Conservation (phyloP, 106 monocot species). For the Dioscorea alata region DNA sequence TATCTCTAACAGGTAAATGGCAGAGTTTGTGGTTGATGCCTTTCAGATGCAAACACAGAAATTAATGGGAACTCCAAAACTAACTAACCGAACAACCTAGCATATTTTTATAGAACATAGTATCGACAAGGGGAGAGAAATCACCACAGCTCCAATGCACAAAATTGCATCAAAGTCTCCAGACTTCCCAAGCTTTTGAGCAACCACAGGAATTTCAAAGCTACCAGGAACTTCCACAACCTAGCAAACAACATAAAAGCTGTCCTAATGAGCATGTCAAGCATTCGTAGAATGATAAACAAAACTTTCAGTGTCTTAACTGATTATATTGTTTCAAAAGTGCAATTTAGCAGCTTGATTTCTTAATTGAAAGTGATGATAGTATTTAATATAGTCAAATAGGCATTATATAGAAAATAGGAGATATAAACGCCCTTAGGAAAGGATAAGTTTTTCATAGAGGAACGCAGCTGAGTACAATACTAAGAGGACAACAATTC, state of each 20-base stretch:
- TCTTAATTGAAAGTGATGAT: background rate
- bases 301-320: no score
- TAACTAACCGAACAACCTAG: no score
- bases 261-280: background rate
- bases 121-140: background rate
- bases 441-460: background rate
- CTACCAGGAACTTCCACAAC: conserved; percentile 93
- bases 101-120: background rate
- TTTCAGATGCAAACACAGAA: no score
- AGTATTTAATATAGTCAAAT: background rate
- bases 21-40: background rate
- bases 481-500: background rate
- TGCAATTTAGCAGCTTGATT: background rate
- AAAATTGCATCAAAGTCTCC: conserved; percentile 78
- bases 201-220: conserved; percentile 96
- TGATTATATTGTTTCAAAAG: background rate
- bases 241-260: conserved; percentile 23
- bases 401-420: background rate
- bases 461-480: background rate
- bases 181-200: conserved; percentile 80
- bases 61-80: no score
- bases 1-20: background rate
- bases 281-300: no score
- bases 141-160: conserved; percentile 99
- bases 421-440: background rate